phyloP scores from a whole-genome alignment of 805 yeast species.

The Yamadazyma scolyti region DNA sequence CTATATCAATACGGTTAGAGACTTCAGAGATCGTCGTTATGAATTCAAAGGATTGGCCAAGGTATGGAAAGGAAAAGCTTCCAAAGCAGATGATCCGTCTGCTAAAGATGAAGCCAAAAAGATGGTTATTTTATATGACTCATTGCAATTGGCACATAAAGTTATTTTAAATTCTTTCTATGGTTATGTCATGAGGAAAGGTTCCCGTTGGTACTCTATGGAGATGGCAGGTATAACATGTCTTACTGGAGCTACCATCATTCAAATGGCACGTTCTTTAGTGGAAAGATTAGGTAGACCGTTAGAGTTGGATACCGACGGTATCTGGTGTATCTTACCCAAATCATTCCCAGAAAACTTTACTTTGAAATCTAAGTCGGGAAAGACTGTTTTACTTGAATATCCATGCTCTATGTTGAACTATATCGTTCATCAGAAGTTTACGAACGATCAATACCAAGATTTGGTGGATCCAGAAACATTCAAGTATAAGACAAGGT shows the following conservation, averaged over 20 bases:
- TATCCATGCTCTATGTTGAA: slow-evolving; percentile 97
- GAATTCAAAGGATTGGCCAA: slow-evolving; percentile 92
- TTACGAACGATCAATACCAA: slow-evolving; percentile 94
- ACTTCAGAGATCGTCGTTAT: slow-evolving; percentile 92
- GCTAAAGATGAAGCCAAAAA: slow-evolving; percentile 86
- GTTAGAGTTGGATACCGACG: slow-evolving; percentile 95
- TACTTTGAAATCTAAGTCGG: slow-evolving; percentile 65
- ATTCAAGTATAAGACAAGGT: slow-evolving; percentile 67
- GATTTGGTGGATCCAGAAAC: slow-evolving; percentile 68
- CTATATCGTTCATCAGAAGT: slow-evolving; percentile 83
- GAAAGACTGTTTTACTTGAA: slow-evolving; percentile 72
- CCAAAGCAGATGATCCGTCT: slow-evolving; percentile 54
- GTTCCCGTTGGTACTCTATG: slow-evolving; percentile 99
- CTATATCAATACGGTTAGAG: slow-evolving; percentile 90
- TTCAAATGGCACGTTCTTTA: slow-evolving; percentile 91
- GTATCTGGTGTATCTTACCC: slow-evolving; percentile 98
- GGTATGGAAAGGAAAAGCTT: slow-evolving; percentile 83
- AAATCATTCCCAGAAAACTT: slow-evolving; percentile 89
- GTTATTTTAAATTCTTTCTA: slow-evolving; percentile 95
- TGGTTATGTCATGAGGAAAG: slow-evolving; percentile 98
- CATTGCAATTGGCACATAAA: slow-evolving; percentile 93
- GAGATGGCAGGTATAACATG: slow-evolving; percentile 99
- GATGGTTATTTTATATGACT: slow-evolving; percentile 90
- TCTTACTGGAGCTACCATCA: slow-evolving; percentile 95
- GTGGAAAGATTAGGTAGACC: slow-evolving; percentile 96